Evolutionary conservation across 352 stramenopile genomes (phyloP).

Genomic region (Phytophthora parvispora): DNA sequence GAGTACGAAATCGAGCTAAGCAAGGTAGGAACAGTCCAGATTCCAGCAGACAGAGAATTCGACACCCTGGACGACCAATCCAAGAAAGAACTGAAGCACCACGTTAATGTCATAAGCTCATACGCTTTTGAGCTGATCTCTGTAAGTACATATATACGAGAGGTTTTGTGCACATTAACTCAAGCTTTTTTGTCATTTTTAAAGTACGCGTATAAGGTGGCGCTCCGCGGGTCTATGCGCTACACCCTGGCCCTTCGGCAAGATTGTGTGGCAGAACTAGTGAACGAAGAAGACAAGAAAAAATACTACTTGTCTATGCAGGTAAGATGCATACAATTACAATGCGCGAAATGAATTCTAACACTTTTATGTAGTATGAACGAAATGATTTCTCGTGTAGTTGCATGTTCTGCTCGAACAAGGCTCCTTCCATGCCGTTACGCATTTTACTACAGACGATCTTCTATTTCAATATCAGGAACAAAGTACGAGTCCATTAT

Average conservation of each 20-base stretch:
- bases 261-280: not conserved
- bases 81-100: not conserved
- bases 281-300: not conserved
- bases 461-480: not conserved
- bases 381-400: not conserved
- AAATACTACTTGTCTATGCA: not conserved
- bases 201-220: not conserved
- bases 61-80: not conserved
- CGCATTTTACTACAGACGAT: not conserved
- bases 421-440: not conserved
- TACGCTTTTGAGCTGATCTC: not conserved
- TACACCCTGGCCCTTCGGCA: not conserved
- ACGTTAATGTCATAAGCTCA: not conserved
- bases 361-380: not conserved
- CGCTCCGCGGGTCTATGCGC: not conserved
- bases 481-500: not conserved
- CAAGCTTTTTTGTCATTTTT: not conserved
- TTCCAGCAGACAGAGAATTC: not conserved
- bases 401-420: slow-evolving; percentile 1
- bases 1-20: slow-evolving; percentile 5
- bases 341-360: too few relatives aligned
- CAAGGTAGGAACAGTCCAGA: not conserved
- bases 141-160: not conserved
- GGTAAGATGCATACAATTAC: not conserved
- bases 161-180: not conserved